A percentile compares a stretch with the other conserved stretches of the same genome.
Conservation (phyloP, 2,329 filamentous ascomycete species). For the Xylaria sp. region DNA sequence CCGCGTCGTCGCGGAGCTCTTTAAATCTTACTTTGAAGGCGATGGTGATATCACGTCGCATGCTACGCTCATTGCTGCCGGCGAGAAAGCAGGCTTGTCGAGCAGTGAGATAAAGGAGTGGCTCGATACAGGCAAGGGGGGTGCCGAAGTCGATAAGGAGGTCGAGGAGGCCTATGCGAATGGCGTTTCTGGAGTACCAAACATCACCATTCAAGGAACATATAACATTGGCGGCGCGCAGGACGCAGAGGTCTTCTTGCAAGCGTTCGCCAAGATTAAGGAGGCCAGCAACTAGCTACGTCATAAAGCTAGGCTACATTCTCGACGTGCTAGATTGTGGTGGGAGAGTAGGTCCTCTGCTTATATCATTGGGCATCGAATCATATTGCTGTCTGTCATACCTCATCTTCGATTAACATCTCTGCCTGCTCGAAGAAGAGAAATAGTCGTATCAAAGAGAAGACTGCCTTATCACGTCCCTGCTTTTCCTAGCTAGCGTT, state of each 20-base stretch:
- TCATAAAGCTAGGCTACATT: background rate
- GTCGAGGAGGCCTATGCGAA: conserved; percentile 59
- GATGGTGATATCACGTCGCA: conserved; percentile 68
- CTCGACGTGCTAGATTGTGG: background rate
- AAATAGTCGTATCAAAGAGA: background rate
- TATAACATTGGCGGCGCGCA: conserved; percentile 31
- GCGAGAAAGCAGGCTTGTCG: conserved; percentile 61
- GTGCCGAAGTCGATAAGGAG: conserved; percentile 62
- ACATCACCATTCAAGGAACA: conserved; percentile 72
- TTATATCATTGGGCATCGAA: background rate
- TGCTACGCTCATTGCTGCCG: conserved; percentile 59
- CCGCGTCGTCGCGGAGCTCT: conserved; percentile 68
- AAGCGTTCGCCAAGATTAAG: conserved; percentile 47
- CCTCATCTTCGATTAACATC: background rate
- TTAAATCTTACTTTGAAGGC: conserved; percentile 68
- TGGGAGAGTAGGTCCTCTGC: background rate
- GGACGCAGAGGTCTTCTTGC: conserved; percentile 26
- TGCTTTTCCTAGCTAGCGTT: background rate
- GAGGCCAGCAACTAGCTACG: conserved; percentile 31
- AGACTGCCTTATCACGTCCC: background rate
- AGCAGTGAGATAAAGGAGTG: conserved; percentile 57
- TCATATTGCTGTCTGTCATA: background rate
- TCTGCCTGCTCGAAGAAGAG: background rate
- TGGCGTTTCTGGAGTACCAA: conserved; percentile 70
- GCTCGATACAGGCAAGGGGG: conserved; percentile 50